Percentiles rank a stretch among this genome's conserved stretches.
Conservation (phyloP, 1,284 basidiomycete genomes). For the Sanghuangporus baumii region DNA sequence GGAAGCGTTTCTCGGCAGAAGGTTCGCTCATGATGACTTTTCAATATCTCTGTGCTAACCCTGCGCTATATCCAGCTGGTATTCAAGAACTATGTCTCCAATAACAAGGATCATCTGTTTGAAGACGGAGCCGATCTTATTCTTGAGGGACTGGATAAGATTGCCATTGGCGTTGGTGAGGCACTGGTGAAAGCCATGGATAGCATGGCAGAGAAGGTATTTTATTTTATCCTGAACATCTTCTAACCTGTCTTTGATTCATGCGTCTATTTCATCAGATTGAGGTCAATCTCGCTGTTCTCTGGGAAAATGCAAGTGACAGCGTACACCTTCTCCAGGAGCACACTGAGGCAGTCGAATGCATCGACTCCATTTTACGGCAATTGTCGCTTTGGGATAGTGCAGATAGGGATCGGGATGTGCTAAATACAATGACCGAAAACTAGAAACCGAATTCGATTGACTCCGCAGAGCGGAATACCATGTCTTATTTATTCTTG, state of each 20-base stretch:
- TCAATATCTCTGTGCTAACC: background rate
- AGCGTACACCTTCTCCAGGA: conserved; percentile 38
- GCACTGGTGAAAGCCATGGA: conserved; percentile 41
- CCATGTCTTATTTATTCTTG: background rate
- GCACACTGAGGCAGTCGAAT: conserved; percentile 35
- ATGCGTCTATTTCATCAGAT: conserved; percentile 30
- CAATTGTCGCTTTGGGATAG: conserved; percentile 11
- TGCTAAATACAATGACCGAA: background rate
- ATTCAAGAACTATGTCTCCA: conserved; percentile 40
- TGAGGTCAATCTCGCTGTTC: conserved; percentile 52
- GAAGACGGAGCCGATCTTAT: conserved; percentile 46
- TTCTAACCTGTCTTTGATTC: background rate
- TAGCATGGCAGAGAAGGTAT: conserved; percentile 50
- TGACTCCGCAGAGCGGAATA: background rate
- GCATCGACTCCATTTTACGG: conserved; percentile 5
- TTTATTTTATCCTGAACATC: conserved; percentile 12
- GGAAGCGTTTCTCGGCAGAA: conserved; percentile 59
- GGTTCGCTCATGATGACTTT: conserved; percentile 27
- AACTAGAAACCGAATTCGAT: background rate
- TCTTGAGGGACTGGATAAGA: conserved; percentile 38
- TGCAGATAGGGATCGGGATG: background rate
- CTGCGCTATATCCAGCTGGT: conserved; percentile 31
- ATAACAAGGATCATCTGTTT: conserved; percentile 46
- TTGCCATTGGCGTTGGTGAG: conserved; percentile 44
- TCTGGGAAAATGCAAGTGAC: conserved; percentile 51